Evolutionary conservation across 345 rosid species (phyloP), one percentile per base, ranked within the genome.

Genomic region (Eucalyptus erythrocorys): DNA sequence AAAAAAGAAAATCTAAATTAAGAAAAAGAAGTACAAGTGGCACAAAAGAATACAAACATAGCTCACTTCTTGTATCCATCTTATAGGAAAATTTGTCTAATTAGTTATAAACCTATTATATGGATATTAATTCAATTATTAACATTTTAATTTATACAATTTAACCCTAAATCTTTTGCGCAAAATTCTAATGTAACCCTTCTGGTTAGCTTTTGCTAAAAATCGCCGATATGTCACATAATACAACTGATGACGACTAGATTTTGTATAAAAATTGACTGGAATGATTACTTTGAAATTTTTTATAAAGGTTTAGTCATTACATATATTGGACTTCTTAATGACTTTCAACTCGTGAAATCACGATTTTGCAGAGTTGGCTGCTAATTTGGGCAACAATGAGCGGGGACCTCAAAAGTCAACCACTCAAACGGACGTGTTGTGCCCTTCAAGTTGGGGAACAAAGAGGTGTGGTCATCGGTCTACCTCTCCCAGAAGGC

Each of bases 211-310:
- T 59, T 59, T 27, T 30, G 7, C 4, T 1, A 0, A 59, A 59
- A 59, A 59, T 59, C 2, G 15, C 16, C 7, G 0, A 59, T 59
- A 59, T 30, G 8, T 13, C 15, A 6, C 4, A 0, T 12, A 59
- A 12, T 5, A 27, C 1, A 12, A 0, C 4, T 11, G 0, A 8
- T 1, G 3, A 59, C 27, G 4, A 12, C 0, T 3, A 0, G 2
- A 59, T 27, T 59, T 59, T 8, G 0, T 3, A 0, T 0, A 27
- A 59, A 59, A 59, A 59, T 59, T 59, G 2, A 59, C 2, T 12
- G 1, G 1, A 27, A 27, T 12, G 16, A 12, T 13, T 12, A 6
- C 0, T 11, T 27, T 59, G 16, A 27, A 59, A 27, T 27, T 59
- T 27, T 7, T 59, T 30, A 13, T 3, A 27, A 27, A 59, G 13